Evolutionary conservation across 331 rosid genomes (phyloP), one percentile per base, ranked within the genome.

Genomic region (Acacia concinna): DNA sequence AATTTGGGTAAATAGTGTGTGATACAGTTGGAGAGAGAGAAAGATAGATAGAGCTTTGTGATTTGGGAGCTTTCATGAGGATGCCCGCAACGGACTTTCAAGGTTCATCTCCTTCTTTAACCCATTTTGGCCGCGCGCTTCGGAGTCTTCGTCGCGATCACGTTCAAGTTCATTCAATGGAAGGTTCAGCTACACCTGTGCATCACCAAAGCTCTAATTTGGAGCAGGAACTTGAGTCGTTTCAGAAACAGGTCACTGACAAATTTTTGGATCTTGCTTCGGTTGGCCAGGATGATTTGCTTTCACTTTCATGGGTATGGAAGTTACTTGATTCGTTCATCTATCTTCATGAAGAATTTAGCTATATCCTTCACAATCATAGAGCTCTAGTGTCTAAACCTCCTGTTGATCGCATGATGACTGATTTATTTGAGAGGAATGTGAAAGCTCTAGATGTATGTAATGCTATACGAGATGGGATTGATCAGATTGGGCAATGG

Each of bases 391-490:
- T 84, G 71, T 28, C 47, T 56, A 90, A 74, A 23, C 56, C 92
- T 5, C 87, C 96, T 3, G 34, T 87, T 88, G 97, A 88, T 68
- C 95, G 98, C n/a, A 34, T 92, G 82, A 86, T 92, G 4, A 62
- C 79, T 46, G 98, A 94, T 8, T 91, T 91, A 34, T 87, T 88
- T 20, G 97, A 92, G 17, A 87, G 97, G 25, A 87, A 88, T 83
- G 90, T 94, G 51, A 94, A 94, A 82, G 97, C 97, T 1, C 86
- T 94, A 5, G 98, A 94, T 73, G 91, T 94, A 2, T 94, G 98
- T 74, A 94, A 94, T 56, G 97, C 98, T 1, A 76, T 94, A 37
- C 90, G 98, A 23, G 97, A 92, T 70, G 98, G 98, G 65, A 78
- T 94, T 73, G 97, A 94, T 64, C 92, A 88, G 88, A 78, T 92